A percentile compares a stretch with the other conserved stretches of the same genome.
Conservation (phyloP, 768 basidiomycete species). For the Lyophyllum atratum region DNA sequence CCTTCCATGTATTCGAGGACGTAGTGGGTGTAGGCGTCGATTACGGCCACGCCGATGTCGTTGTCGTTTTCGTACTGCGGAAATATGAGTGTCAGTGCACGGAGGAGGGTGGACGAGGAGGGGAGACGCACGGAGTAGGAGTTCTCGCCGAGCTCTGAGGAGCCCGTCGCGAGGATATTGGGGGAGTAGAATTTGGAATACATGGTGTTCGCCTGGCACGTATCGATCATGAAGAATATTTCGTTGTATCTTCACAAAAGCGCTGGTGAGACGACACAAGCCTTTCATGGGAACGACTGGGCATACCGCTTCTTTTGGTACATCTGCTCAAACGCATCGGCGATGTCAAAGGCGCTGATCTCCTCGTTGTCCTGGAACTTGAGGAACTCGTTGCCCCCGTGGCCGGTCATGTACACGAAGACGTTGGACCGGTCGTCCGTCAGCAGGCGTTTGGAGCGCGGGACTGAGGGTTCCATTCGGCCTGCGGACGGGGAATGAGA, state of each 20-base stretch:
- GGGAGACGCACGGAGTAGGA: slow-evolving; percentile 80
- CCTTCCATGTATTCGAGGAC: slow-evolving; percentile 89
- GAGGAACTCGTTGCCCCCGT: slow-evolving; percentile 97
- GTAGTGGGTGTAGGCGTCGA: slow-evolving; percentile 93
- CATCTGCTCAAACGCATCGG: slow-evolving; percentile 98
- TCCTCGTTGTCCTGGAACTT: slow-evolving; percentile 99
- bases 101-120: neutral
- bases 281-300: neutral
- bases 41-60: slow-evolving; percentile 94
- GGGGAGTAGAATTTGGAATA: slow-evolving; percentile 93
- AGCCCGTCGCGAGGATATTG: slow-evolving; percentile 90
- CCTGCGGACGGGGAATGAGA: slow-evolving; percentile 23
- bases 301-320: slow-evolving; percentile 57
- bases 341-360: slow-evolving; percentile 95
- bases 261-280: neutral
- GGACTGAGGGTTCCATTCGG: slow-evolving; percentile 80
- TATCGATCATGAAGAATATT: slow-evolving; percentile 97
- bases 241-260: slow-evolving; percentile 75
- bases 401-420: slow-evolving; percentile 98
- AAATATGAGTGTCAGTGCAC: neutral
- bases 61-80: slow-evolving; percentile 87
- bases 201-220: slow-evolving; percentile 97
- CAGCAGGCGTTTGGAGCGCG: slow-evolving; percentile 89
- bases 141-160: slow-evolving; percentile 80
- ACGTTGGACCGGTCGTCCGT: slow-evolving; percentile 91